Evolutionary conservation across 306 rosid genomes (phyloP).

Genomic region (Trichosanthes cucumerina): DNA sequence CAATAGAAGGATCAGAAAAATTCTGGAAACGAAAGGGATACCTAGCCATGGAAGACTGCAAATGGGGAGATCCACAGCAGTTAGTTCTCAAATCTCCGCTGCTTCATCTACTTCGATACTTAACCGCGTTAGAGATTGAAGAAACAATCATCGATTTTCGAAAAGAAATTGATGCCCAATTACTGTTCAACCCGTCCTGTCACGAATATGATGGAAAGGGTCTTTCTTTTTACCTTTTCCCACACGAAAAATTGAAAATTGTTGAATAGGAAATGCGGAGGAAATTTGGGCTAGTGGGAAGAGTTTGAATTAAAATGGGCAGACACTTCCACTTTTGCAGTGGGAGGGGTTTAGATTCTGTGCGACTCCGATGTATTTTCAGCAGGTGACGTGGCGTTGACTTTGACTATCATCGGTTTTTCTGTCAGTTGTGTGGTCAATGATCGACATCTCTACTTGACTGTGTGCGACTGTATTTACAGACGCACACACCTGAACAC

Average conservation of each 20-base stretch:
- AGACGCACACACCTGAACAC: neutral
- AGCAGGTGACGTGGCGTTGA: neutral
- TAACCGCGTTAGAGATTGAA: neutral
- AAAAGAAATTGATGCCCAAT: neutral
- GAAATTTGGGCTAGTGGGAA: neutral
- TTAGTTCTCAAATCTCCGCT: neutral
- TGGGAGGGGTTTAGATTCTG: neutral
- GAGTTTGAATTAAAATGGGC: neutral
- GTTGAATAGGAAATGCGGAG: neutral
- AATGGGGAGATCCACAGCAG: neutral
- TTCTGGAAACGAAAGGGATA: neutral
- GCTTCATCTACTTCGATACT: neutral
- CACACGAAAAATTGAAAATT: neutral
- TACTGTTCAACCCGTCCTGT: neutral
- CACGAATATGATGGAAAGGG: neutral
- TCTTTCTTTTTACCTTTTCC: neutral
- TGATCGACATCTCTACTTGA: neutral
- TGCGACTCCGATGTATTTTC: neutral
- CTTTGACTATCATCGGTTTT: neutral
- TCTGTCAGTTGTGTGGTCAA: neutral
- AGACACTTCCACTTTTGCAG: neutral
- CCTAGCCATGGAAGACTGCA: conserved; percentile 5
- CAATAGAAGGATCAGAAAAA: neutral
- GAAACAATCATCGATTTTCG: neutral
- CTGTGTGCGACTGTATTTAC: neutral